These are phyloP conservation scores for Albophoma yamanashiensis DNA, from an alignment of 2,329 filamentous ascomycete genomes.

Conservation along the genomic window DNA sequence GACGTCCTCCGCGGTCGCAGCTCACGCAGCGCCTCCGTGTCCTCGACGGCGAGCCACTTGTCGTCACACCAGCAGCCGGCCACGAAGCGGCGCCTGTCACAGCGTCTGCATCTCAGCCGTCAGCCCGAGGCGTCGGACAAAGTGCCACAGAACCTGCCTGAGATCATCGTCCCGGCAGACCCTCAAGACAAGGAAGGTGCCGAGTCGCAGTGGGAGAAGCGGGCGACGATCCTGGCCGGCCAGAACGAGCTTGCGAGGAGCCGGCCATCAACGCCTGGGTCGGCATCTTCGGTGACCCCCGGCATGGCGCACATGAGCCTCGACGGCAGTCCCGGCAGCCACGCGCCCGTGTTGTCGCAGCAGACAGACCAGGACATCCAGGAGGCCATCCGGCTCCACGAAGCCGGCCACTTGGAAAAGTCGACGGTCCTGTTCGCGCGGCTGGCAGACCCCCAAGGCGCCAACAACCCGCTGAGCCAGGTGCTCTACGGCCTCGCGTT, in stretches of 20 bases:
- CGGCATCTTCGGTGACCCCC: slow-evolving; percentile 3
- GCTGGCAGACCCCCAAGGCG: slow-evolving; percentile 71
- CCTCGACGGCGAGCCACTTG: slow-evolving; percentile 27
- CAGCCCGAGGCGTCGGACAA: slow-evolving; percentile 54
- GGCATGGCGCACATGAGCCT: slow-evolving; percentile 16
- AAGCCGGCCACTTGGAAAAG: slow-evolving; percentile 64
- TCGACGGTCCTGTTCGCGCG: slow-evolving; percentile 80
- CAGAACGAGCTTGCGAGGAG: slow-evolving; percentile 40
- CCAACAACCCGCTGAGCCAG: slow-evolving; percentile 89
- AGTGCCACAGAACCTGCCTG: slow-evolving; percentile 70
- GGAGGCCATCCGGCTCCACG: slow-evolving; percentile 89
- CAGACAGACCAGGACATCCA: slow-evolving; percentile 66
- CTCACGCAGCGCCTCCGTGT: slow-evolving; percentile 37
- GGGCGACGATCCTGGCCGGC: slow-evolving; percentile 78
- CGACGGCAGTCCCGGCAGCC: slow-evolving; percentile 7
- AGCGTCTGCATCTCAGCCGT: slow-evolving; percentile 58
- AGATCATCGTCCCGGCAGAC: slow-evolving; percentile 44
- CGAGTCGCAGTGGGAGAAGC: slow-evolving; percentile 82
- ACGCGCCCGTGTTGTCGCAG: slow-evolving; percentile 32
- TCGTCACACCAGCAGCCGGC: slow-evolving; percentile 3
- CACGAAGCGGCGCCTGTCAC: slow-evolving; percentile 46
- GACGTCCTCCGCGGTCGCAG: slow-evolving; percentile 34
- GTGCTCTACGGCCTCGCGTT: slow-evolving; percentile 90
- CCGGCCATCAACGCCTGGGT: slow-evolving; percentile 26
- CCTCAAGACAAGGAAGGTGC: slow-evolving; percentile 31